These are phyloP conservation scores for Syzygium oleosum DNA, from an alignment of 345 rosid genomes.

Conservation along the genomic window DNA sequence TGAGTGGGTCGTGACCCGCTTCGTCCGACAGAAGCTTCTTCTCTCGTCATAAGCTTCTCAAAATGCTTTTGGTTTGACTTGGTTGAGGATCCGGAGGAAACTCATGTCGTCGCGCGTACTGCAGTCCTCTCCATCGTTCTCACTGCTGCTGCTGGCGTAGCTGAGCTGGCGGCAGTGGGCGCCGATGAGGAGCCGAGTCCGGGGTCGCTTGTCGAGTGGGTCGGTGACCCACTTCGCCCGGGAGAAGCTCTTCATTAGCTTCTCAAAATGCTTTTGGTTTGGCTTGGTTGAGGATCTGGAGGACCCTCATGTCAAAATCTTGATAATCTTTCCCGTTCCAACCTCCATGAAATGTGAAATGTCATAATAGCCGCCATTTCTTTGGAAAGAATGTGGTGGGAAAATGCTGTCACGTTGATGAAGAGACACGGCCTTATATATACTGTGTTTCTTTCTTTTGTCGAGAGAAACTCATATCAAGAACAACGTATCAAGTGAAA, in stretches of 20 bases:
- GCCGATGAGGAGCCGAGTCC: conserved; percentile 41
- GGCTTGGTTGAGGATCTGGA: too few relatives aligned
- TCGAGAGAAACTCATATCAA: not conserved
- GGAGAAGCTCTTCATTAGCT: conserved; percentile 18
- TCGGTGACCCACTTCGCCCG: conserved; percentile 41
- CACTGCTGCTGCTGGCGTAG: conserved; percentile 52
- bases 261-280: too few relatives aligned
- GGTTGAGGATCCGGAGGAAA: too few relatives aligned
- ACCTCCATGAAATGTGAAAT: not conserved
- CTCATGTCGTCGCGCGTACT: too few relatives aligned
- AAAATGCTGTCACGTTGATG: not conserved
- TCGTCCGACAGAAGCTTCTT: rapidly evolving
- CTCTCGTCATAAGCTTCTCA: too few relatives aligned
- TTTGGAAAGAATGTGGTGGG: not conserved
- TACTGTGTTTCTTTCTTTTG: not conserved
- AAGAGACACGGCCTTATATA: not conserved
- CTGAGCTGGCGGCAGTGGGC: conserved; percentile 1
- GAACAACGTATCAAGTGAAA: not conserved
- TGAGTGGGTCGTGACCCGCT: too few relatives aligned
- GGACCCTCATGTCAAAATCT: too few relatives aligned
- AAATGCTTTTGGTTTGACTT: too few relatives aligned
- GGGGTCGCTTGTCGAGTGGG: conserved; percentile 49
- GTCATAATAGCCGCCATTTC: not conserved
- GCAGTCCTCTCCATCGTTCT: too few relatives aligned
- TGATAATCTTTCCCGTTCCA: too few relatives aligned